Evolutionary conservation across 108 stramenopile species (phyloP), one percentile per base, ranked within the genome.

Genomic region (Asterionellopsis glacialis): DNA sequence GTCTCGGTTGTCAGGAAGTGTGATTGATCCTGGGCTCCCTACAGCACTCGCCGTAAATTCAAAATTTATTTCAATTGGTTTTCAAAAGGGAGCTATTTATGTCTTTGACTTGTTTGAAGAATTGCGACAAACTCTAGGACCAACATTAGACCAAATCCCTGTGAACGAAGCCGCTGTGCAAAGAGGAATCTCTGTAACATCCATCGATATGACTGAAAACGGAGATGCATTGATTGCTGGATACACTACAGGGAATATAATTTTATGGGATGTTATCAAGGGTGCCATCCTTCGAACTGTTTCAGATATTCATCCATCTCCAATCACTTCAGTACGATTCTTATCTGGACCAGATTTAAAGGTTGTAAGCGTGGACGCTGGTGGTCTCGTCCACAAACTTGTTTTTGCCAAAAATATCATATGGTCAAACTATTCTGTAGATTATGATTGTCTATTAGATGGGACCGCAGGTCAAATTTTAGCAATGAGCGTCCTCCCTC

Each of bases 41-140:
- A 93, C 90, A 15, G 77, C 83, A 40, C 53, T 92, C 24, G 87
- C 85, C 1, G 83, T 91, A 27, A 84, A 81, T 51, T 74, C 87
- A 27, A 85, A 90, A 70, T 94, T 96, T 50, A 92, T 96, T 41
- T 90, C 91, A 0, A 64, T 96, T 41, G 95, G 92, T 22, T 89
- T 87, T 19, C 89, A 91, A 69, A 50, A 60, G 1, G 91, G 92
- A 11, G 59, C 68, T 1, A 69, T 94, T 48, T 71, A 85, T 25
- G 73, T 90, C 0, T 96, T 86, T 66, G 95, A 96, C 69, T 75
- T 90, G 53, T 96, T 91, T 51, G 92, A 94, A 75, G 83, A 81
- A 12, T 63, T 96, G 33, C 81, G 89, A 28, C 79, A 81, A 58
- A 73, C 62, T 39, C 57, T 95, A 63, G 66, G 69, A 4, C 24